Evolutionary conservation across 768 basidiomycete species (phyloP).

Genomic region (Xerocomellus amylosporus): DNA sequence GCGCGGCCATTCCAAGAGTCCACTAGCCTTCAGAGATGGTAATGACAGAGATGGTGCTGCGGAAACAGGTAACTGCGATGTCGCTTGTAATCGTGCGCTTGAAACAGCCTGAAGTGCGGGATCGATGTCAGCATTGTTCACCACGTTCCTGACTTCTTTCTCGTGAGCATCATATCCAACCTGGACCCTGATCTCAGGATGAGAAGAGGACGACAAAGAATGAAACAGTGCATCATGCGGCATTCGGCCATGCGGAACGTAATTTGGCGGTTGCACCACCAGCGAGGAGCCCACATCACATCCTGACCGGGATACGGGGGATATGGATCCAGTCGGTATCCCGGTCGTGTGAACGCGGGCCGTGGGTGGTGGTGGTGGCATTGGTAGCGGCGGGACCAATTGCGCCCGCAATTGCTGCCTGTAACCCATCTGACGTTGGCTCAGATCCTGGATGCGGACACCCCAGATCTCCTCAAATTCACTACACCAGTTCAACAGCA

Average conservation of each 20-base stretch:
- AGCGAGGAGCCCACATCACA: conserved; percentile 18
- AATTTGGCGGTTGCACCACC: conserved; percentile 28
- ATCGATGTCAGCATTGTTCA: conserved; percentile 31
- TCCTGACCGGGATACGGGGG: conserved; percentile 20
- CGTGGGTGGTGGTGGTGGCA: conserved; percentile 33
- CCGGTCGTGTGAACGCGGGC: conserved; percentile 14
- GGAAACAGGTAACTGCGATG: conserved; percentile 10
- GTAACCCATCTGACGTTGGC: conserved; percentile 25
- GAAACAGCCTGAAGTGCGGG: conserved; percentile 28
- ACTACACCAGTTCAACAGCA: conserved; percentile 54
- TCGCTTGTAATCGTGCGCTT: conserved; percentile 20
- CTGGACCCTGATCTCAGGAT: conserved; percentile 18
- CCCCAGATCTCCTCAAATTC: conserved; percentile 71
- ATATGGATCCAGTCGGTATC: conserved; percentile 13
- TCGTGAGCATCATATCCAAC: conserved; percentile 25
- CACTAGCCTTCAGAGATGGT: conserved; percentile 73
- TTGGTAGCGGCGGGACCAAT: conserved; percentile 25
- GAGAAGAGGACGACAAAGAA: conserved; percentile 15
- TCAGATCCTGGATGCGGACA: conserved; percentile 50
- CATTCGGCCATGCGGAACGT: conserved; percentile 33
- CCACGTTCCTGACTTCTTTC: conserved; percentile 25
- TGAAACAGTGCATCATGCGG: conserved; percentile 37
- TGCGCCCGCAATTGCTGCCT: conserved; percentile 18
- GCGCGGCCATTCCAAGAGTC: conserved; percentile 56
- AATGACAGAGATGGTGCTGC: conserved; percentile 45